Evolutionary conservation across 106 monocot species (phyloP).

Genomic region (Hemerocallis citrina): DNA sequence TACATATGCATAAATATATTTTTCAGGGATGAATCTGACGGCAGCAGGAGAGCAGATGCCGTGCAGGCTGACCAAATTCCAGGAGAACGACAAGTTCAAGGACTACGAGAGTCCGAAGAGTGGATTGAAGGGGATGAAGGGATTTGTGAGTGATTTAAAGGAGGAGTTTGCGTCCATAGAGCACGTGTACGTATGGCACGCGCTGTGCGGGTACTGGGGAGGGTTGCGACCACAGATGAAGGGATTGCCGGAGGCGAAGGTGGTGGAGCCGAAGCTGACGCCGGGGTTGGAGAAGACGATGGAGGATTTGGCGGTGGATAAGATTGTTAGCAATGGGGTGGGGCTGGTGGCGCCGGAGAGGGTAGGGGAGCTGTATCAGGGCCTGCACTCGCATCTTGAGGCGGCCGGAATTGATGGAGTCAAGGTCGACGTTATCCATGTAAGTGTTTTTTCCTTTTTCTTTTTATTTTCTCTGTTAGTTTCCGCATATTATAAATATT

Average conservation of each 20-base stretch:
- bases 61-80: slow-evolving; percentile 59
- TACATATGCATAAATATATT: no score
- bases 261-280: slow-evolving; percentile 49
- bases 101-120: slow-evolving; percentile 29
- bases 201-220: slow-evolving; percentile 91
- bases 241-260: slow-evolving; percentile 39
- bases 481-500: no score
- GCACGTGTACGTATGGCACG: slow-evolving; percentile 89
- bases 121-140: slow-evolving; percentile 33
- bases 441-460: slow-evolving; percentile 15
- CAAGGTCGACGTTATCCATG: slow-evolving; percentile 92
- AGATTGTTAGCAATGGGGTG: slow-evolving; percentile 73
- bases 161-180: slow-evolving; percentile 36
- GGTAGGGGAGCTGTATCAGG: slow-evolving; percentile 52
- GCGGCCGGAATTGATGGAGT: slow-evolving; percentile 65
- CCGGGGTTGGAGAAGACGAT: slow-evolving; percentile 68
- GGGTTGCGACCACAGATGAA: slow-evolving; percentile 40
- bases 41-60: slow-evolving; percentile 94
- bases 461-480: no score
- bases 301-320: slow-evolving; percentile 84
- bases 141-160: slow-evolving; percentile 56
- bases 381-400: slow-evolving; percentile 55
- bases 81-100: slow-evolving; percentile 77
- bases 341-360: slow-evolving; percentile 56
- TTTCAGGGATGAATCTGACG: slow-evolving; percentile 85